phyloP scores from a whole-genome alignment of 176 grass and related monocot genomes.

The Bothriochloa decipiens region DNA sequence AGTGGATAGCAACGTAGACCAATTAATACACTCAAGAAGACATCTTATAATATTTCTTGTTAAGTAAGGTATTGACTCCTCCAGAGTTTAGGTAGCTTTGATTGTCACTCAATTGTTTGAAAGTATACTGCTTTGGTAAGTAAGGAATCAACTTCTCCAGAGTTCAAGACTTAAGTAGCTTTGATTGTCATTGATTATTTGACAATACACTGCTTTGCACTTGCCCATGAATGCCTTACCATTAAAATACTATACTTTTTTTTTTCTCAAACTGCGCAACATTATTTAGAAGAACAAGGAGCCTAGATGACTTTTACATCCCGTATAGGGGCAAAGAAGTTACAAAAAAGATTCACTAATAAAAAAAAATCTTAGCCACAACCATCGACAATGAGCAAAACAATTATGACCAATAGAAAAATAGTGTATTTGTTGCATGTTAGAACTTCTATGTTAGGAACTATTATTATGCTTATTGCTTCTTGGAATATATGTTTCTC shows the following conservation, averaged over 20 bases:
- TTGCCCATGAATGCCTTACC: not conserved
- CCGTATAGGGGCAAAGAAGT: not conserved
- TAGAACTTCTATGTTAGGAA: slow-evolving; percentile 3
- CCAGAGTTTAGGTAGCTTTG: not conserved
- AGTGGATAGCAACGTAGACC: not conserved
- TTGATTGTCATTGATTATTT: slow-evolving; percentile 2
- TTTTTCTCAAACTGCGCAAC: not conserved
- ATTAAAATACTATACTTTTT: not conserved
- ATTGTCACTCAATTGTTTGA: not conserved
- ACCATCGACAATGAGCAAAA: not conserved
- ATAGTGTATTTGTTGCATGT: not conserved
- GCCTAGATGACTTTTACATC: not conserved
- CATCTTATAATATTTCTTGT: not conserved
- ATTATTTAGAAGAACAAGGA: not conserved
- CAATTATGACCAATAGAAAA: not conserved
- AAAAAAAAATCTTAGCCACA: not conserved
- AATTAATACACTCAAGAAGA: slow-evolving; percentile 11
- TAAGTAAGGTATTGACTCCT: not conserved
- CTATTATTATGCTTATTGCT: not conserved
- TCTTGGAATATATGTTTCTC: slow-evolving; percentile 4
- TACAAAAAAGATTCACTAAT: not conserved
- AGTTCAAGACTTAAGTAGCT: not conserved
- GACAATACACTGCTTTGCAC: not conserved
- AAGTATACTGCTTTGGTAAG: not conserved
- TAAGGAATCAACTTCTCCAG: not conserved